Conservation (phyloP, 192 early-diverging fungal genomes). For the Coemansia sp. region DNA sequence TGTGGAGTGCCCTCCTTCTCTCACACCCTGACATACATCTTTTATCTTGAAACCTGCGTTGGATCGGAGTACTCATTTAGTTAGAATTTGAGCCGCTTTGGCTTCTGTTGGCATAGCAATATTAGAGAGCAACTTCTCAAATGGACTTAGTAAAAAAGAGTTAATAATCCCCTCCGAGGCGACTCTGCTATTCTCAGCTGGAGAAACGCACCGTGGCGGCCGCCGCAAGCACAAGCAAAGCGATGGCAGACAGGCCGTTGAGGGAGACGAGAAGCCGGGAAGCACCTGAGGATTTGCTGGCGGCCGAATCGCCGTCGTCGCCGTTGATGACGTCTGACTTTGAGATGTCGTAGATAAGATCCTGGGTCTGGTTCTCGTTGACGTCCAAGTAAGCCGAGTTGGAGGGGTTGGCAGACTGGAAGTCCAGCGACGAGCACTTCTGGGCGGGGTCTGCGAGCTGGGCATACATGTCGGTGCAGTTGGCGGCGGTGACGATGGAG, state of each 20-base stretch:
- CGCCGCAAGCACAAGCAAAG: neutral
- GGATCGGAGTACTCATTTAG: conserved; percentile 32
- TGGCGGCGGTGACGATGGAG: conserved; percentile 46
- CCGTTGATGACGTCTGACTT: conserved; percentile 38
- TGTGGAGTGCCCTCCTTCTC: conserved; percentile 19
- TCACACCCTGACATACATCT: conserved; percentile 40
- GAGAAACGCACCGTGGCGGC: neutral
- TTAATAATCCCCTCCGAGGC: too few relatives aligned
- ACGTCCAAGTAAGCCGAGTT: conserved; percentile 43
- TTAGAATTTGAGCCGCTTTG: conserved; percentile 2
- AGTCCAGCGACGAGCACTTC: conserved; percentile 36
- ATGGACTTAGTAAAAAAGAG: too few relatives aligned
- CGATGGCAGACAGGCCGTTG: neutral
- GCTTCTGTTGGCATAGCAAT: too few relatives aligned
- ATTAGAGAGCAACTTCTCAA: too few relatives aligned
- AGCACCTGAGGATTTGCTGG: neutral
- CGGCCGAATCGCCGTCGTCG: conserved; percentile 1
- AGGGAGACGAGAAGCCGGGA: neutral
- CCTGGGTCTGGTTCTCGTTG: conserved; percentile 42
- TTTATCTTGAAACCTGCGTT: conserved; percentile 34
- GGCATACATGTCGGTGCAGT: conserved; percentile 61
- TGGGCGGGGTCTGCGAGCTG: conserved; percentile 30
- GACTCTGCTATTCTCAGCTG: too few relatives aligned
- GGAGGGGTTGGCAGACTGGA: conserved; percentile 41
- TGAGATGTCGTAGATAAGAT: conserved; percentile 47